Percentiles rank a stretch among this genome's conserved stretches.
Evolutionary conservation across 768 basidiomycete species (phyloP).

Genomic region (Boletus speciosus): DNA sequence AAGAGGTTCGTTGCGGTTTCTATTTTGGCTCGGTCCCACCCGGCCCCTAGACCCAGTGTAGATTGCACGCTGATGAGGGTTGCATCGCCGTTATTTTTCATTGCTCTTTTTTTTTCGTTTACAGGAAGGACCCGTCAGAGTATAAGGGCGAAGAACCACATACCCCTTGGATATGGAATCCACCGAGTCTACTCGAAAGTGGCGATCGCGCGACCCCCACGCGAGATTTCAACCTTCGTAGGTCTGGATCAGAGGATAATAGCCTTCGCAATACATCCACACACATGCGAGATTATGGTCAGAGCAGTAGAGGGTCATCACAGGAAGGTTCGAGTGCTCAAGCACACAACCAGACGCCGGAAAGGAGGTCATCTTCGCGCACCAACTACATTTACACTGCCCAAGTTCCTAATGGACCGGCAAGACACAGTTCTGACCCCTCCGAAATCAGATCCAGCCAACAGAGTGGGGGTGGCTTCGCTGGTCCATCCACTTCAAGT

Average conservation of each 20-base stretch:
- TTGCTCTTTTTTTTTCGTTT: background rate
- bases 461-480: conserved; percentile 2
- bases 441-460: conserved; percentile 10
- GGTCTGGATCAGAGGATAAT: conserved; percentile 22
- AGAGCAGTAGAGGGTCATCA: conserved; percentile 13
- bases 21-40: background rate
- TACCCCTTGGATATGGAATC: conserved; percentile 78
- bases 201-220: conserved; percentile 29
- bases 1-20: conserved; percentile 42
- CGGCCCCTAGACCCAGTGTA: background rate
- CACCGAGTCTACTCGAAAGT: conserved; percentile 38
- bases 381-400: conserved; percentile 15
- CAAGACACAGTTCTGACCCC: conserved; percentile 28
- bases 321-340: conserved; percentile 15
- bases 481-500: conserved; percentile 16
- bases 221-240: conserved; percentile 25
- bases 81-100: background rate
- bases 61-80: conserved; percentile 11
- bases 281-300: conserved; percentile 22
- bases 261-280: conserved; percentile 7
- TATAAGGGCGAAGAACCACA: conserved; percentile 37
- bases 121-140: conserved; percentile 30
- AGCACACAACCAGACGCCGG: conserved; percentile 21
- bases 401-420: conserved; percentile 19
- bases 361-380: conserved; percentile 15